Percentiles rank a stretch among this genome's conserved stretches.
Conservation (phyloP, 2,329 filamentous ascomycete species). For the Aciculosporium take region DNA sequence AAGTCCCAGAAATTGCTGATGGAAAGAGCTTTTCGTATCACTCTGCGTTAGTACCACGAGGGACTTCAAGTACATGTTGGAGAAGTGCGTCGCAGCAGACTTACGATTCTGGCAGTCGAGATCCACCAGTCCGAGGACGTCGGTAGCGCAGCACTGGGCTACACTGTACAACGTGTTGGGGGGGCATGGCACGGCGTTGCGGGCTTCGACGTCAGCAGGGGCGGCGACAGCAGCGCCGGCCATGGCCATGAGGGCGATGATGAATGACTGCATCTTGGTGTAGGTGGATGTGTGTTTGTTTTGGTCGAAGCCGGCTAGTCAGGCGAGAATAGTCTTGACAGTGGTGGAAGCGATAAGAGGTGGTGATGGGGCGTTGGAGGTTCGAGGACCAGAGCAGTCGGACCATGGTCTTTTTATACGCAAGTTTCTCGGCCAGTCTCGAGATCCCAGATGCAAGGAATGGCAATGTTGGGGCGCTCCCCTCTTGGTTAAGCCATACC, state of each 20-base stretch:
- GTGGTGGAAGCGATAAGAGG: background rate
- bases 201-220: conserved; percentile 2
- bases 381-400: no score
- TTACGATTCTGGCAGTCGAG: conserved; percentile 7
- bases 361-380: no score
- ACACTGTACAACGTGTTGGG: conserved; percentile 1
- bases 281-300: background rate
- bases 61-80: background rate
- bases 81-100: background rate
- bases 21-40: background rate
- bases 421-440: no score
- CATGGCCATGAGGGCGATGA: conserved; percentile 2
- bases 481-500: no score
- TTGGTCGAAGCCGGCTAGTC: background rate
- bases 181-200: conserved; percentile 1
- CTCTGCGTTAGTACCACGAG: background rate
- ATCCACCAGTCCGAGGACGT: conserved; percentile 3
- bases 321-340: background rate
- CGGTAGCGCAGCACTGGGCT: conserved; percentile 6
- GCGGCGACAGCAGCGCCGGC: conserved; percentile 1
- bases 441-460: no score
- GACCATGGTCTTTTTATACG: no score
- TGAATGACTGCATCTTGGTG: conserved; percentile 4
- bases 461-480: no score
- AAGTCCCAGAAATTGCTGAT: conserved; percentile 3